A percentile compares a stretch with the other conserved stretches of the same genome.
Evolutionary conservation across 306 rosid genomes (phyloP).

Genomic region (Glycine tomentella): DNA sequence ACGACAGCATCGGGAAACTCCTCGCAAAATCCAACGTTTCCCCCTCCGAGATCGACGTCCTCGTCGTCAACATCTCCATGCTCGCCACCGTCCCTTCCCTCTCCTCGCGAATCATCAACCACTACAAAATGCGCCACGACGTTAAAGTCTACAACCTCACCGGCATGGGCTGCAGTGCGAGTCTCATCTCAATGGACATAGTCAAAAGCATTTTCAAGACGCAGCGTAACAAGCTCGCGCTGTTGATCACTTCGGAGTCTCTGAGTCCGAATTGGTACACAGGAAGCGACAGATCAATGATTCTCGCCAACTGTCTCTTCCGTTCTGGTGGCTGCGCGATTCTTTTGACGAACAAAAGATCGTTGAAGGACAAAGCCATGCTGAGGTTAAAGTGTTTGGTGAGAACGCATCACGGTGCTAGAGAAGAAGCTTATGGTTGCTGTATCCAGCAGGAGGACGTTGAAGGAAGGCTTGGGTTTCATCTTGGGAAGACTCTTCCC

Average conservation of each 20-base stretch:
- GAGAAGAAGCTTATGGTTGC: slow-evolving; percentile 73
- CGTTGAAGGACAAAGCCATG: slow-evolving; percentile 52
- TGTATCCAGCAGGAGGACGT: slow-evolving; percentile 82
- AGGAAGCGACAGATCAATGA: slow-evolving; percentile 81
- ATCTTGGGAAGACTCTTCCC: slow-evolving; percentile 70
- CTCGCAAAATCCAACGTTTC: slow-evolving; percentile 54
- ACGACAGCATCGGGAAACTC: slow-evolving; percentile 63
- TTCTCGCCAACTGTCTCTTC: slow-evolving; percentile 76
- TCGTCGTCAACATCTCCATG: slow-evolving; percentile 89
- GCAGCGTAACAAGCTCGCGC: slow-evolving; percentile 58
- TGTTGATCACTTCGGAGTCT: slow-evolving; percentile 80
- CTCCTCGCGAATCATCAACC: slow-evolving; percentile 68
- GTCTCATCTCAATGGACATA: slow-evolving; percentile 74
- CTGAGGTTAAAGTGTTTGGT: slow-evolving; percentile 68
- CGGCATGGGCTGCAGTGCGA: slow-evolving; percentile 97
- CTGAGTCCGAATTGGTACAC: slow-evolving; percentile 94
- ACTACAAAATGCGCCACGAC: slow-evolving; percentile 71
- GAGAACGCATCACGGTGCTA: slow-evolving; percentile 81
- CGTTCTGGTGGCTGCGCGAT: slow-evolving; percentile 80
- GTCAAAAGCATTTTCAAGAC: slow-evolving; percentile 64
- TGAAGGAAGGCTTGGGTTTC: slow-evolving; percentile 65
- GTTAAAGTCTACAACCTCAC: slow-evolving; percentile 82
- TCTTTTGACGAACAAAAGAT: slow-evolving; percentile 69
- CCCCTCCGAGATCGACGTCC: slow-evolving; percentile 73
- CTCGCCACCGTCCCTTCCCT: slow-evolving; percentile 68